Evolutionary conservation across 257 asterid species (phyloP).

Genomic region (Solanum pinnatisectum): DNA sequence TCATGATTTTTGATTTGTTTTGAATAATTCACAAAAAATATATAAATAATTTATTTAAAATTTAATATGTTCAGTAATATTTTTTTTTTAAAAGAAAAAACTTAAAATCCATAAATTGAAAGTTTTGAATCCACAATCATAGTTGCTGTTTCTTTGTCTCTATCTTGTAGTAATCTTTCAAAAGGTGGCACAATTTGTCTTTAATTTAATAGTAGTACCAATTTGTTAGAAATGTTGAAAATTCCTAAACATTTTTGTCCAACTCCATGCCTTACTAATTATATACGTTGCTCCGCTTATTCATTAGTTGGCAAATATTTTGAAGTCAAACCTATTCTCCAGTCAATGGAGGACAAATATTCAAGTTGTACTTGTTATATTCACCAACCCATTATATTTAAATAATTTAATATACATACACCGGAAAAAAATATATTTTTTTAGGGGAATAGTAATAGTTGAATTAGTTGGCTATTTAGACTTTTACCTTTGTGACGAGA

Average conservation of each 20-base stretch:
- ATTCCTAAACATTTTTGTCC: not conserved
- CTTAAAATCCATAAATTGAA: not conserved
- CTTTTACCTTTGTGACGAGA: not conserved
- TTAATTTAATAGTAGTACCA: not conserved
- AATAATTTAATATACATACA: not conserved
- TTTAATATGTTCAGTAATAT: not conserved
- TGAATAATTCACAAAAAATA: not conserved
- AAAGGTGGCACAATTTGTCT: not conserved
- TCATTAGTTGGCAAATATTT: not conserved
- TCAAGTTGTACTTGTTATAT: not conserved
- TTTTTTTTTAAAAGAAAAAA: not conserved
- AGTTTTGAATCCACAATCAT: not conserved
- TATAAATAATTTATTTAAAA: not conserved
- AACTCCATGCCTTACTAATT: not conserved
- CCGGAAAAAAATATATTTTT: too few relatives aligned
- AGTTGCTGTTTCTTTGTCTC: not conserved
- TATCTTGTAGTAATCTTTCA: not conserved
- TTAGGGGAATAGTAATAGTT: not conserved
- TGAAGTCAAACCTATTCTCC: constrained; percentile 3
- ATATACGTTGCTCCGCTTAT: constrained; percentile 17
- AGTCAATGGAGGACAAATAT: not conserved
- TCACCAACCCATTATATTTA: constrained; percentile 3
- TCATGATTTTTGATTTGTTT: not conserved
- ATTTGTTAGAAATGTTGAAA: not conserved
- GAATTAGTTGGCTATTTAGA: not conserved